phyloP scores from a whole-genome alignment of 371 early-diverging fungal genomes.

The Mucor mucedo region DNA sequence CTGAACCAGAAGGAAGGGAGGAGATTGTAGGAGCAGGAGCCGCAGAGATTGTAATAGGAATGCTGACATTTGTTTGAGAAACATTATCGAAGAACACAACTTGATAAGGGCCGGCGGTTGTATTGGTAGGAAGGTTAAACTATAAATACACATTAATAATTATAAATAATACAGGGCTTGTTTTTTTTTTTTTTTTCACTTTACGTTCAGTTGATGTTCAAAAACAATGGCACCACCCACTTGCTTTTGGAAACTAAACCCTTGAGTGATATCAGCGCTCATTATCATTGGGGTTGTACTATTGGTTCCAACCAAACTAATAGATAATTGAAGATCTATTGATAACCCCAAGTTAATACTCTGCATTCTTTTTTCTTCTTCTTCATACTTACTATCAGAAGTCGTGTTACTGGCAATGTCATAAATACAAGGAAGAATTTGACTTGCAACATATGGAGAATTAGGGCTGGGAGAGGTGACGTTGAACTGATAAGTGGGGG shows the following conservation, averaged over 20 bases:
- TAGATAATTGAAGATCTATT: constrained; percentile 31
- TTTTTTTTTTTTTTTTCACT: not conserved
- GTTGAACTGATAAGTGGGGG: constrained; percentile 31
- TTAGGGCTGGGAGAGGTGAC: constrained; percentile 37
- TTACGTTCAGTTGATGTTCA: constrained; percentile 46
- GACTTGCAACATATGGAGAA: constrained; percentile 43
- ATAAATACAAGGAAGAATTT: constrained; percentile 47
- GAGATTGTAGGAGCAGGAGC: constrained; percentile 26
- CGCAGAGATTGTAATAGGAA: constrained; percentile 37
- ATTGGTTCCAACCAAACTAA: constrained; percentile 27
- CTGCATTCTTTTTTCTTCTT: not conserved
- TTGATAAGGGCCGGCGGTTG: constrained; percentile 36
- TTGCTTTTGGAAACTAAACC: constrained; percentile 35
- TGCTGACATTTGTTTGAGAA: constrained; percentile 31
- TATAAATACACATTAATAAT: constrained; percentile 12
- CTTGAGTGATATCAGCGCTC: constrained; percentile 37
- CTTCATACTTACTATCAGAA: constrained; percentile 30
- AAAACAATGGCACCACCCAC: constrained; percentile 34
- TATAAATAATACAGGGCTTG: not conserved
- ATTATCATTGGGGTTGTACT: constrained; percentile 18
- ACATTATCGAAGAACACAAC: constrained; percentile 32
- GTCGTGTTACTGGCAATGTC: constrained; percentile 32
- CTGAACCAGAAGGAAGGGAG: constrained; percentile 12
- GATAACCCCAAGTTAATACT: not conserved
- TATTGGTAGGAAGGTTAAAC: constrained; percentile 39